Conservation (phyloP, 2,329 filamentous ascomycete genomes). For the Mycogone perniciosa region DNA sequence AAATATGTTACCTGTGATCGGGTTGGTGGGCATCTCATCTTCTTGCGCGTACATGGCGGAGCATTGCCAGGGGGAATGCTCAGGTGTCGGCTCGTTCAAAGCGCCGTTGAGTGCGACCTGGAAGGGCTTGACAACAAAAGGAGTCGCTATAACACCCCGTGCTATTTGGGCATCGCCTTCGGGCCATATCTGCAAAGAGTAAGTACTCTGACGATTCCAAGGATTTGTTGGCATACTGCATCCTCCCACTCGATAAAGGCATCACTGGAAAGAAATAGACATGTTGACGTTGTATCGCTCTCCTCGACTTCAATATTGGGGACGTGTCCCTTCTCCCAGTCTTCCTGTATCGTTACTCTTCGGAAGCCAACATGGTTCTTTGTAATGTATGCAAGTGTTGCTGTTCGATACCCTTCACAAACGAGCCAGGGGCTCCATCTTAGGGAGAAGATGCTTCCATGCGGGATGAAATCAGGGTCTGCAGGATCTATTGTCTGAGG, state of each 20-base stretch:
- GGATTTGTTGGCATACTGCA: slow-evolving; percentile 29
- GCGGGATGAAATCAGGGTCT: slow-evolving; percentile 45
- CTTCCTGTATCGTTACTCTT: slow-evolving; percentile 35
- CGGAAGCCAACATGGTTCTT: slow-evolving; percentile 51
- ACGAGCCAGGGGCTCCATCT: slow-evolving; percentile 50
- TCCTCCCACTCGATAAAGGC: slow-evolving; percentile 53
- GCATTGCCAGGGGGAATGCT: slow-evolving; percentile 40
- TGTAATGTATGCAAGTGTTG: slow-evolving; percentile 45
- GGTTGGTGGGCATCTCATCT: slow-evolving; percentile 28
- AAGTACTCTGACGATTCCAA: slow-evolving; percentile 3
- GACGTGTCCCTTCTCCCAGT: slow-evolving; percentile 29
- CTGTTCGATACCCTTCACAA: slow-evolving; percentile 27
- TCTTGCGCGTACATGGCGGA: slow-evolving; percentile 38
- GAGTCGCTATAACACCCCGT: slow-evolving; percentile 50
- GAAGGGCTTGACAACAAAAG: slow-evolving; percentile 44
- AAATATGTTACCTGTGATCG: slow-evolving; percentile 16
- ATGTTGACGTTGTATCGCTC: slow-evolving; percentile 41
- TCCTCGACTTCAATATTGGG: slow-evolving; percentile 35
- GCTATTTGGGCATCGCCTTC: slow-evolving; percentile 33
- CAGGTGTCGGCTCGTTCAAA: slow-evolving; percentile 16
- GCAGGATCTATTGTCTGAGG: slow-evolving; percentile 23
- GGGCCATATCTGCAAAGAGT: slow-evolving; percentile 35
- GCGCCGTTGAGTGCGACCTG: slow-evolving; percentile 37
- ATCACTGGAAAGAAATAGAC: slow-evolving; percentile 44
- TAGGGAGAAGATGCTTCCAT: slow-evolving; percentile 43